These are phyloP conservation scores for Scorias spongiosa DNA, from an alignment of 2,329 filamentous ascomycete species.

Conservation along the genomic window DNA sequence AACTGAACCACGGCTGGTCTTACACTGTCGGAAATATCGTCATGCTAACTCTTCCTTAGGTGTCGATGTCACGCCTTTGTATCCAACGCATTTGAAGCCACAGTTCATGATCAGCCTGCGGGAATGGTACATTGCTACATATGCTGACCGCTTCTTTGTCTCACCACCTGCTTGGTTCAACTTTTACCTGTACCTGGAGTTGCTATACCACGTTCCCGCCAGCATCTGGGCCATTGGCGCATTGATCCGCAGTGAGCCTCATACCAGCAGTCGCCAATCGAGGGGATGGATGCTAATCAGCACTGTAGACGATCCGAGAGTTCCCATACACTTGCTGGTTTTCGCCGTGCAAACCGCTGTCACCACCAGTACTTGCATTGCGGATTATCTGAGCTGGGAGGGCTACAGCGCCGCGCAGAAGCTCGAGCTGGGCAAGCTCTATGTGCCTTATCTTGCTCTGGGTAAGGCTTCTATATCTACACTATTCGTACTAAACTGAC, in stretches of 20 bases:
- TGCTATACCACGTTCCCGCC: constrained; percentile 45
- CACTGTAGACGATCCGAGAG: constrained; percentile 36
- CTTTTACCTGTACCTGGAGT: constrained; percentile 41
- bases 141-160: constrained; percentile 49
- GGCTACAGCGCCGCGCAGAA: constrained; percentile 32
- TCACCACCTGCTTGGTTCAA: constrained; percentile 44
- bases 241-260: constrained; percentile 32
- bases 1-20: constrained; percentile 3
- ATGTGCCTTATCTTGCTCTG: constrained; percentile 41
- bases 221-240: constrained; percentile 45
- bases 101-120: constrained; percentile 35
- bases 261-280: not conserved
- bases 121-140: constrained; percentile 43
- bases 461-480: constrained; percentile 27
- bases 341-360: constrained; percentile 45
- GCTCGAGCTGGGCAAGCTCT: constrained; percentile 34
- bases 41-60: constrained; percentile 23
- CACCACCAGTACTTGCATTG: constrained; percentile 48
- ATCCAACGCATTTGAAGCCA: constrained; percentile 37
- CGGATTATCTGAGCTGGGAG: constrained; percentile 44
- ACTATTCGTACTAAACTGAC: constrained; percentile 1
- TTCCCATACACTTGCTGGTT: constrained; percentile 45
- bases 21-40: not conserved
- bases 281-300: not conserved
- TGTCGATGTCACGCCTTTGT: constrained; percentile 46